A percentile compares a stretch with the other conserved stretches of the same genome.
phyloP scores from a whole-genome alignment of 1,284 basidiomycete species.

The Boletus sp. region DNA sequence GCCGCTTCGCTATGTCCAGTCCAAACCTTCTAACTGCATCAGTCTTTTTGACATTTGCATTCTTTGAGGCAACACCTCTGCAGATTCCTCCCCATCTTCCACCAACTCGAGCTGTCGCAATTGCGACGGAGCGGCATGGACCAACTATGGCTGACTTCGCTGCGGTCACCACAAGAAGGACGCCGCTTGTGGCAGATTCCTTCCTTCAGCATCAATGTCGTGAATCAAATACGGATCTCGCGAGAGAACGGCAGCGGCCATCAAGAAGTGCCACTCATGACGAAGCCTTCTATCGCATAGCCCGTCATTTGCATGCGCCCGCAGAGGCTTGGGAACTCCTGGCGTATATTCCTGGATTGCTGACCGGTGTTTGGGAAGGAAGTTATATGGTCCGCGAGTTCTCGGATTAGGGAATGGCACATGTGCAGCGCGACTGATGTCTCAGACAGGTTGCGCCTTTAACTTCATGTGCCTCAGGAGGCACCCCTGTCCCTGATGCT shows the following conservation, averaged over 20 bases:
- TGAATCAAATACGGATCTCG: conserved; percentile 35
- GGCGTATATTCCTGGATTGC: conserved; percentile 40
- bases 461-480: conserved; percentile 17
- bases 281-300: conserved; percentile 41
- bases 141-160: conserved; percentile 54
- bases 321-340: conserved; percentile 29
- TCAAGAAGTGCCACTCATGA: conserved; percentile 40
- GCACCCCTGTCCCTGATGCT: conserved; percentile 7
- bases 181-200: conserved; percentile 47
- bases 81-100: conserved; percentile 51
- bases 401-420: conserved; percentile 13
- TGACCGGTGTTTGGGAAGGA: conserved; percentile 59
- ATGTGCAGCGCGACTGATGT: conserved; percentile 19
- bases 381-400: conserved; percentile 46
- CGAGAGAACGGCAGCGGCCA: conserved; percentile 35
- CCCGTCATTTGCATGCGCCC: conserved; percentile 21
- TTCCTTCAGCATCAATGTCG: conserved; percentile 25
- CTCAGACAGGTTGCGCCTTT: conserved; percentile 29
- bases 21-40: conserved; percentile 44
- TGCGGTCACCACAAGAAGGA: conserved; percentile 32
- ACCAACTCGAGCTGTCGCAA: conserved; percentile 42
- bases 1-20: conserved; percentile 23
- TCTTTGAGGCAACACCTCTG: conserved; percentile 45
- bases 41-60: conserved; percentile 49
- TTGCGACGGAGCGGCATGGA: conserved; percentile 41